Evolutionary conservation across 1,284 basidiomycete genomes (phyloP), one percentile per base, ranked within the genome.

Genomic region (Leccinum subfulvum): DNA sequence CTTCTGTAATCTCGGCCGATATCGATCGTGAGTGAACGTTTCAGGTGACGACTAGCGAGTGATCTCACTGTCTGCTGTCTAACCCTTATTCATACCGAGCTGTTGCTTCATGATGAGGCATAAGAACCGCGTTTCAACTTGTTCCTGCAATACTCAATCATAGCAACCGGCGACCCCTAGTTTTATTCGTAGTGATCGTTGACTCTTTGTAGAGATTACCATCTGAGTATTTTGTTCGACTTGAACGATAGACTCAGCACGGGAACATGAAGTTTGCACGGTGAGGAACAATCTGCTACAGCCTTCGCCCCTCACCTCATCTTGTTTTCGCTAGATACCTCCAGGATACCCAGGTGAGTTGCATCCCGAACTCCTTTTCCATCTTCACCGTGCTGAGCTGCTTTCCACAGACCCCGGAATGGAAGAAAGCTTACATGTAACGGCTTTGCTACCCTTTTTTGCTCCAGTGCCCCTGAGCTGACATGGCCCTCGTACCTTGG

Each of bases 371-470:
- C 11, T 2, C 4, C 21, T 44, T 33, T 52, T 30, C 1, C 4
- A 30, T 35, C 4, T 35, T 35, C 57, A 30, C 62, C 55, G 16
- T 62, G 3, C 58, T 60, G 13, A 58, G n/a, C 39, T 5, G 0
- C 13, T 13, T 59, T 47, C 55, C 9, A 13, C 64, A 92, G 90
- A 86, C 84, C 28, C 86, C 90, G 1, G 90, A 92, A 76, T 92
- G 90, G 90, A 89, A 90, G 71, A 87, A 80, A 67, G 90, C 88
- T 11, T 92, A 92, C 73, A 89, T 92, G 90, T 91, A 65, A 62
- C 83, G 71, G 57, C 18, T 60, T 18, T n/a, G n/a, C 14, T 37
- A 9, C 60, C 39, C 39, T 57, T 53, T 28, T 55, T 23, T 30
- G 18, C 26, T 35, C 26, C 9, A 14, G 16, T 21, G 56, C 44